Percentiles rank a stretch among this genome's conserved stretches.
Conservation (phyloP, 129 eudicot genomes). For the Dittrichia graveolens region DNA sequence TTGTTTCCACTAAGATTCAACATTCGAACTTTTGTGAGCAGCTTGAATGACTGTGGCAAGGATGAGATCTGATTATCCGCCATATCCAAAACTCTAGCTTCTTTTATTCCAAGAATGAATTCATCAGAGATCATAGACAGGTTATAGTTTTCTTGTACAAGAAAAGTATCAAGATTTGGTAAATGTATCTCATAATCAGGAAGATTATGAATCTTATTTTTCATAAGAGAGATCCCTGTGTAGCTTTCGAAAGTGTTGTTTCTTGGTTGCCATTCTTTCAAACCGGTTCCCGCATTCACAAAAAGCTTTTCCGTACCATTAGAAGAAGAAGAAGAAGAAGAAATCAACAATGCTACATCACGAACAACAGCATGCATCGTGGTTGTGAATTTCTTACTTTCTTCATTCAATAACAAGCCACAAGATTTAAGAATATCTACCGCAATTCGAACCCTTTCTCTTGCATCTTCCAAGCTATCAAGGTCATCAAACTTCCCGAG, state of each 20-base stretch:
- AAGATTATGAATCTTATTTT: not conserved
- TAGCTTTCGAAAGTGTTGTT: not conserved
- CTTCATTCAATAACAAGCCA: conserved; percentile 13
- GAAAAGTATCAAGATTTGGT: conserved; percentile 9
- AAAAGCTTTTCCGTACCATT: not conserved
- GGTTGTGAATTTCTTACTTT: no score
- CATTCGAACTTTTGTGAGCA: not conserved
- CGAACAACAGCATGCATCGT: conserved; percentile 32
- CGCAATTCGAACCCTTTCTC: conserved; percentile 6
- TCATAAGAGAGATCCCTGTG: conserved; percentile 24
- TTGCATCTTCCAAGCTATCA: conserved; percentile 2
- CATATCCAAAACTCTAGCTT: conserved; percentile 27
- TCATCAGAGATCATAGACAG: not conserved
- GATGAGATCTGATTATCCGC: not conserved
- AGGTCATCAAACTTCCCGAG: not conserved
- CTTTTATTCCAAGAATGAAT: conserved; percentile 8
- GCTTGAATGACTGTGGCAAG: conserved; percentile 12
- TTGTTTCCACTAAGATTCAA: not conserved
- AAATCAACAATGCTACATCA: conserved; percentile 17
- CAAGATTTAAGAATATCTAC: conserved; percentile 13
- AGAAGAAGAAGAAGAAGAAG: no score
- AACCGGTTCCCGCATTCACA: conserved; percentile 1
- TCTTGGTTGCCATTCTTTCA: conserved; percentile 21
- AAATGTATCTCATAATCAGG: not conserved
- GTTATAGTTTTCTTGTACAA: not conserved